These are phyloP conservation scores for Venturia asperata DNA, from an alignment of 2,329 filamentous ascomycete species.

Conservation along the genomic window DNA sequence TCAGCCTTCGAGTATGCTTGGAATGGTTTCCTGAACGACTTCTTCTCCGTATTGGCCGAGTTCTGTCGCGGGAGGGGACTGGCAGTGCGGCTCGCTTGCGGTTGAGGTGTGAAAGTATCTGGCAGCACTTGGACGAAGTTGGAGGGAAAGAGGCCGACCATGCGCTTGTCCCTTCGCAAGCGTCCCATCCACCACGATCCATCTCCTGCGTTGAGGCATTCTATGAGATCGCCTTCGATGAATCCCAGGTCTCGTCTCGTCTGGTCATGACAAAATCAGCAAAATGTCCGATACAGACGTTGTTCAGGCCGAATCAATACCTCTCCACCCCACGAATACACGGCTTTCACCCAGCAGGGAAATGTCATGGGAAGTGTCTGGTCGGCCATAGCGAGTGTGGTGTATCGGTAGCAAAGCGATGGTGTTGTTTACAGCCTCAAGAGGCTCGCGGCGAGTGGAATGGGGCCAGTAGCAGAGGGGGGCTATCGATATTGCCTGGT, in stretches of 20 bases:
- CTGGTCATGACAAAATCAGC: constrained; percentile 29
- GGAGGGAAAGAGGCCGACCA: constrained; percentile 88
- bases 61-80: constrained; percentile 34
- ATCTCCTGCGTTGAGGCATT: constrained; percentile 95
- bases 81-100: constrained; percentile 51
- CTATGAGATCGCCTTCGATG: constrained; percentile 94
- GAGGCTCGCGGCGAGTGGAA: neutral
- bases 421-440: constrained; percentile 9
- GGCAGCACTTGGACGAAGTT: constrained; percentile 93
- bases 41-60: constrained; percentile 33
- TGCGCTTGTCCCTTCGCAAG: constrained; percentile 78
- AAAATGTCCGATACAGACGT: constrained; percentile 23
- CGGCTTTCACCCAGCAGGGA: constrained; percentile 83
- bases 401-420: neutral
- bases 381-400: constrained; percentile 10
- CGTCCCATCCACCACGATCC: constrained; percentile 98
- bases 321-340: constrained; percentile 92
- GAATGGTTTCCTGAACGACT: constrained; percentile 58
- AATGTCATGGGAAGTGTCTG: constrained; percentile 57
- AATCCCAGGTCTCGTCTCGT: constrained; percentile 93
- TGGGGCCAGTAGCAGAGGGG: neutral
- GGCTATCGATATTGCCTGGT: neutral
- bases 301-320: constrained; percentile 25
- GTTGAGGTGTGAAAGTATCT: constrained; percentile 69
- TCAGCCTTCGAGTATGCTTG: constrained; percentile 50